Percentiles rank a stretch among this genome's conserved stretches.
phyloP scores from a whole-genome alignment of 2,329 filamentous ascomycete genomes.

The Colletotrichum sp. region DNA sequence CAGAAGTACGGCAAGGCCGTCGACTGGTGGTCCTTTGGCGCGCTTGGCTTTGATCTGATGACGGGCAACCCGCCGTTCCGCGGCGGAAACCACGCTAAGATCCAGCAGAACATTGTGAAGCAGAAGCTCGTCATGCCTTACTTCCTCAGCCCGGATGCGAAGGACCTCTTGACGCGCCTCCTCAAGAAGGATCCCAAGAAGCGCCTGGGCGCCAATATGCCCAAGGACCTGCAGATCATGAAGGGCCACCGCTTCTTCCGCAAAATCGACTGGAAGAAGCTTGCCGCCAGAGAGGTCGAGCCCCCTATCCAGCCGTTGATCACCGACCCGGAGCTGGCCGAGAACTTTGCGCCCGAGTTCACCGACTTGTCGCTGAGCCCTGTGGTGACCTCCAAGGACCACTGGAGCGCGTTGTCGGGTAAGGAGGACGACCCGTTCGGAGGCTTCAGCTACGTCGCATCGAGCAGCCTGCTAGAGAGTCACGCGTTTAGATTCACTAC shows the following conservation, averaged over 20 bases:
- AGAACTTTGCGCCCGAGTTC: slow-evolving; percentile 96
- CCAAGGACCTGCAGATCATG: slow-evolving; percentile 83
- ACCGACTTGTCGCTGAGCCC: slow-evolving; percentile 85
- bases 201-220: slow-evolving; percentile 86
- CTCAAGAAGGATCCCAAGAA: slow-evolving; percentile 92
- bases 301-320: slow-evolving; percentile 93
- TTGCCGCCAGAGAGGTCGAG: slow-evolving; percentile 81
- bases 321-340: slow-evolving; percentile 92
- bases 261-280: slow-evolving; percentile 91
- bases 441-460: slow-evolving; percentile 68
- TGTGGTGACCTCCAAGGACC: slow-evolving; percentile 53
- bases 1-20: slow-evolving; percentile 92
- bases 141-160: slow-evolving; percentile 88
- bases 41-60: slow-evolving; percentile 89
- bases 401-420: slow-evolving; percentile 39
- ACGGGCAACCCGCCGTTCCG: slow-evolving; percentile 92
- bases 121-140: slow-evolving; percentile 90
- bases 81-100: slow-evolving; percentile 90
- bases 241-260: slow-evolving; percentile 97
- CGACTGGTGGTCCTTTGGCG: slow-evolving; percentile 98
- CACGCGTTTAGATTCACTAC: slow-evolving; percentile 40
- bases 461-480: slow-evolving; percentile 60
- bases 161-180: slow-evolving; percentile 89
- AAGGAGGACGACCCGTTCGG: slow-evolving; percentile 58
- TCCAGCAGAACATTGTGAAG: slow-evolving; percentile 94